A percentile compares a stretch with the other conserved stretches of the same genome.
Evolutionary conservation across 2,329 filamentous ascomycete genomes (phyloP).

Genomic region (Colletotrichum kahawae): DNA sequence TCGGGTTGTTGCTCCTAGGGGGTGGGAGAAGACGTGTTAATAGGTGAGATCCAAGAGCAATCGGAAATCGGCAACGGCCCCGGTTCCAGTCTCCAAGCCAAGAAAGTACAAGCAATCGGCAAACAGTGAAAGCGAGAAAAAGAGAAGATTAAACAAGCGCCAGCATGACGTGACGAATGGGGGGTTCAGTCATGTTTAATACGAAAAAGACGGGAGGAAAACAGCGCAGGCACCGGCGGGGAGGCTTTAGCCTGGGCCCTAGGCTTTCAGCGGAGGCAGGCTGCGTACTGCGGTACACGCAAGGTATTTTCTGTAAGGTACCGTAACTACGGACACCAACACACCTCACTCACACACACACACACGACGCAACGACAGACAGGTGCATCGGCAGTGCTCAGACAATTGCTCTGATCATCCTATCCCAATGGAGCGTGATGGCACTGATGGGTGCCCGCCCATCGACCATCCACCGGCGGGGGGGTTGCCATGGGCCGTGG

Average conservation of each 20-base stretch:
- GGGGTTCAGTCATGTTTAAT: conserved; percentile 11
- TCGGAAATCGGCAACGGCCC: conserved; percentile 3
- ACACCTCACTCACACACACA: not conserved
- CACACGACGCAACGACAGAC: not conserved
- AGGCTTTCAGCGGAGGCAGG: not conserved
- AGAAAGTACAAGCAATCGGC: not conserved
- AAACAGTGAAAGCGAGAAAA: not conserved
- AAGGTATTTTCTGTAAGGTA: not conserved
- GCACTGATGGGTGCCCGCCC: conserved; percentile 9
- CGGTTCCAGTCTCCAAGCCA: not conserved
- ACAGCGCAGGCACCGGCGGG: not conserved
- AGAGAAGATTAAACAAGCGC: conserved; percentile 2
- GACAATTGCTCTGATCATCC: conserved; percentile 19
- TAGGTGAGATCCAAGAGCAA: not conserved
- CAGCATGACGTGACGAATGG: conserved; percentile 1
- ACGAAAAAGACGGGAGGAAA: conserved; percentile 2
- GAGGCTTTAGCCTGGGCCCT: conserved; percentile 6
- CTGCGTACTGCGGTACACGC: not conserved
- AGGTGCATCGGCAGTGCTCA: conserved; percentile 18
- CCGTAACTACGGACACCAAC: not conserved
- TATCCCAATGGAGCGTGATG: conserved; percentile 14
- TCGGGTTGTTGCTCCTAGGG: conserved; percentile 10
- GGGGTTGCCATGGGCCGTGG: not conserved
- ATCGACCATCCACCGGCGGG: not conserved
- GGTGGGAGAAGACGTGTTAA: conserved; percentile 7